phyloP scores from a whole-genome alignment of 495 filamentous ascomycete species.

The Penicillium salamii region DNA sequence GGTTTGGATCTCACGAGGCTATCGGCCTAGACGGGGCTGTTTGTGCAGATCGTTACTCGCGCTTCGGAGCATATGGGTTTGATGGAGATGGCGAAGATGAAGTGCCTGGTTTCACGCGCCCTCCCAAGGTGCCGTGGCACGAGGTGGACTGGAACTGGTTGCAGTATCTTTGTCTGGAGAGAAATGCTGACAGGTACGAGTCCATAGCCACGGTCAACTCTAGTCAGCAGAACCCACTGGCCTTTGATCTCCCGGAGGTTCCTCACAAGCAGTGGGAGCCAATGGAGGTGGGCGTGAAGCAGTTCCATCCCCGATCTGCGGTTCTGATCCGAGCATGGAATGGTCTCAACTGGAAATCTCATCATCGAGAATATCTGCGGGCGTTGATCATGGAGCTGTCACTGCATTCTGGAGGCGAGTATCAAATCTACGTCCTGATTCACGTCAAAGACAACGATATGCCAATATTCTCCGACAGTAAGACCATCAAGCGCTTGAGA shows the following conservation, averaged over 20 bases:
- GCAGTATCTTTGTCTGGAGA: conserved; percentile 58
- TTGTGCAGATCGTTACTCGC: conserved; percentile 54
- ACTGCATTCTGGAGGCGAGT: conserved; percentile 71
- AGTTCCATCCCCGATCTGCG: conserved; percentile 53
- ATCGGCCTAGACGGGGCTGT: conserved; percentile 43
- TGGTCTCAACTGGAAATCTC: conserved; percentile 63
- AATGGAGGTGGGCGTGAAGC: conserved; percentile 5
- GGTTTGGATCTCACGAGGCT: conserved; percentile 48
- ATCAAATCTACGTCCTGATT: conserved; percentile 71
- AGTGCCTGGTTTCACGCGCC: conserved; percentile 16
- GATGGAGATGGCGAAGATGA: conserved; percentile 29
- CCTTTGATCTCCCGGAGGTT: conserved; percentile 16
- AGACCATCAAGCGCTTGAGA: conserved; percentile 45
- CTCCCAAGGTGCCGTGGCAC: conserved; percentile 56
- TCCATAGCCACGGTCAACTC: background rate
- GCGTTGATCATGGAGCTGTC: conserved; percentile 71
- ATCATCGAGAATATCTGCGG: conserved; percentile 69
- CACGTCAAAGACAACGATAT: conserved; percentile 62
- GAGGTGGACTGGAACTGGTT: conserved; percentile 67
- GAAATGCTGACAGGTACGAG: conserved; percentile 60
- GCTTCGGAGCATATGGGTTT: conserved; percentile 52
- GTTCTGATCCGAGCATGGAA: conserved; percentile 68
- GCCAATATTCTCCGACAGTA: conserved; percentile 48
- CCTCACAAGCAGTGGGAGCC: conserved; percentile 3
- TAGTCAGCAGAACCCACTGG: conserved; percentile 11